Percentiles rank a stretch among this genome's conserved stretches.
Evolutionary conservation across 2,329 filamentous ascomycete species (phyloP).

Genomic region (Teratosphaeria nubilosa): DNA sequence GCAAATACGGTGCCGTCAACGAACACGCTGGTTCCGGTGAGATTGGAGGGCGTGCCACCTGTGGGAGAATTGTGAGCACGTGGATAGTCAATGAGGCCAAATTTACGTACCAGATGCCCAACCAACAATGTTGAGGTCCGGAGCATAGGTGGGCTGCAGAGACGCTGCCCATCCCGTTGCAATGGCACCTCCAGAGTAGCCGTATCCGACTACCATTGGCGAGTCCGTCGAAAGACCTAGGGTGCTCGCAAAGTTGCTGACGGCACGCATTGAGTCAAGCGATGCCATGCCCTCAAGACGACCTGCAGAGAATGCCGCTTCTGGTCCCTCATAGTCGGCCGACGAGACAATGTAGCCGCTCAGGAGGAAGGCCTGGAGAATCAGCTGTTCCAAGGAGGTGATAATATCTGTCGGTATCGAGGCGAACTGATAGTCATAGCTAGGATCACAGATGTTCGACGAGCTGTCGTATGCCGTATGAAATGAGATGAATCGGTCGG

Average conservation of each 20-base stretch:
- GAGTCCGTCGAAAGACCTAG: slow-evolving; percentile 16
- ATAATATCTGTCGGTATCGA: slow-evolving; percentile 15
- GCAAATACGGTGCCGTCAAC: slow-evolving; percentile 17
- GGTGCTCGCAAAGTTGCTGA: slow-evolving; percentile 18
- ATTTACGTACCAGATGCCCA: slow-evolving; percentile 26
- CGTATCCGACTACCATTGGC: slow-evolving; percentile 36
- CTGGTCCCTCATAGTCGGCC: slow-evolving; percentile 35
- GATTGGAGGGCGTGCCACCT: slow-evolving; percentile 39
- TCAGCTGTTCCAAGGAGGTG: slow-evolving; percentile 11
- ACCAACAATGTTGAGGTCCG: slow-evolving; percentile 41
- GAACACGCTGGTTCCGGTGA: slow-evolving; percentile 18
- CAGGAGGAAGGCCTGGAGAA: slow-evolving; percentile 13
- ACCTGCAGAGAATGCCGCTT: slow-evolving; percentile 24
- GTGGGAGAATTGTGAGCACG: background rate
- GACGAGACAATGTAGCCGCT: slow-evolving; percentile 20
- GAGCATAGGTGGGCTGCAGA: slow-evolving; percentile 42
- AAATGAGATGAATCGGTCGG: slow-evolving; percentile 20
- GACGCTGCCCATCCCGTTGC: slow-evolving; percentile 44
- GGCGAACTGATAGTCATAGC: slow-evolving; percentile 24
- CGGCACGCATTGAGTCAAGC: slow-evolving; percentile 35
- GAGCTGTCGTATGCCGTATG: slow-evolving; percentile 25
- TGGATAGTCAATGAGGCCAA: background rate
- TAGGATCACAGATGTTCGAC: slow-evolving; percentile 30
- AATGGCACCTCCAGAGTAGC: slow-evolving; percentile 47
- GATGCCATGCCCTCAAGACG: slow-evolving; percentile 32